Evolutionary conservation across 495 filamentous ascomycete genomes (phyloP).

Genomic region (Pseudoneurospora amorphoporcata): DNA sequence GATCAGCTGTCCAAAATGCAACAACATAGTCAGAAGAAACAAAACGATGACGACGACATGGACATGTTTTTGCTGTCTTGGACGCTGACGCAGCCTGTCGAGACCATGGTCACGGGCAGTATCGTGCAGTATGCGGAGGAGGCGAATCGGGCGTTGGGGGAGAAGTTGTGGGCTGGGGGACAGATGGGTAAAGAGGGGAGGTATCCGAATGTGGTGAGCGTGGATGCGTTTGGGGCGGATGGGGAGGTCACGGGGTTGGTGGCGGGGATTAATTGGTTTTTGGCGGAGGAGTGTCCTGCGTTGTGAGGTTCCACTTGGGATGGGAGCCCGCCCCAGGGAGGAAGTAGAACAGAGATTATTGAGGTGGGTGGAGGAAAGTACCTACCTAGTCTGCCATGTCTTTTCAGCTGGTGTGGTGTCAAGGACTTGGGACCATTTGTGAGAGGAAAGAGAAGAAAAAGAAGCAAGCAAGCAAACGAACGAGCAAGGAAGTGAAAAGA

Average conservation of each 20-base stretch:
- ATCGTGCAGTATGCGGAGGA: not conserved
- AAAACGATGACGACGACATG: no score
- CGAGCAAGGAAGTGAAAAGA: not conserved
- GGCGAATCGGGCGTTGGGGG: not conserved
- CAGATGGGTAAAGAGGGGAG: not conserved
- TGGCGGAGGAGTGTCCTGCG: not conserved
- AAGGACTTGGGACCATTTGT: no score
- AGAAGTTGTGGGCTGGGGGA: not conserved
- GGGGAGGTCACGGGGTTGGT: not conserved
- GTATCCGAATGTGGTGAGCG: not conserved
- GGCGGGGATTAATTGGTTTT: not conserved
- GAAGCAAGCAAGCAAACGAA: not conserved
- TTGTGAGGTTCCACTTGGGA: not conserved
- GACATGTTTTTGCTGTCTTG: not conserved
- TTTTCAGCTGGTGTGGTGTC: no score
- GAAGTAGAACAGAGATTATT: no score
- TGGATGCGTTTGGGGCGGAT: not conserved
- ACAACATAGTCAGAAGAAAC: no score
- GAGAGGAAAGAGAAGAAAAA: no score
- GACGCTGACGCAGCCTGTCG: not conserved
- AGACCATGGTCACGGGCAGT: not conserved
- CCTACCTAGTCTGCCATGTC: no score
- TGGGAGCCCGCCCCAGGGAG: no score
- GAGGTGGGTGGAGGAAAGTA: no score
- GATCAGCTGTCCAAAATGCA: not conserved